A percentile compares a stretch with the other conserved stretches of the same genome.
Evolutionary conservation across 176 grass and related monocot species (phyloP).

Genomic region (Phoenix dactylifera): DNA sequence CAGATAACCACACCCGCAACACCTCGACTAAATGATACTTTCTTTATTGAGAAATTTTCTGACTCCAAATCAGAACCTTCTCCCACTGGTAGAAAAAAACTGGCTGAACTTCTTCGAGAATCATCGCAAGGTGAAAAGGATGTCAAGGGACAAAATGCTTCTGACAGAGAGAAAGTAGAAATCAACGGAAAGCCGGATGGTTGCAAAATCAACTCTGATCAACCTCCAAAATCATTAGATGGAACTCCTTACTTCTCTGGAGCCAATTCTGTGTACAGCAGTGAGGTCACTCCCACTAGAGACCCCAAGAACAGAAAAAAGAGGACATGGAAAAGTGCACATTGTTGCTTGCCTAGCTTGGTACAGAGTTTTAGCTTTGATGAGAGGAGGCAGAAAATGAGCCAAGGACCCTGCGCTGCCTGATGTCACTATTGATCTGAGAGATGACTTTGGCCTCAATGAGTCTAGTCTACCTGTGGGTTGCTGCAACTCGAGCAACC

Average conservation of each 20-base stretch:
- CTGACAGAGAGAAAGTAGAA: conserved; percentile 8
- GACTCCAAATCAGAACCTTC: conserved; percentile 61
- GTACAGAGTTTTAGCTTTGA: conserved; percentile 42
- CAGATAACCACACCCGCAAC: conserved; percentile 36
- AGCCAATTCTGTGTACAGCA: conserved; percentile 31
- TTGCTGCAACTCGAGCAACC: no score
- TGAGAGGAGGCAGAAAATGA: conserved; percentile 46
- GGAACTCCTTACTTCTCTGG: conserved; percentile 25
- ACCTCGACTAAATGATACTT: conserved; percentile 18
- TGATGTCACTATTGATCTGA: conserved; percentile 8
- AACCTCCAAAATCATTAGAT: conserved; percentile 1
- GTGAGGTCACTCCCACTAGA: conserved; percentile 4
- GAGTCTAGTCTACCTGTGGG: no score
- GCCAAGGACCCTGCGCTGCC: conserved; percentile 37
- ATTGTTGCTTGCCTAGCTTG: conserved; percentile 65
- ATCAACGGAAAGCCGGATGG: conserved; percentile 1
- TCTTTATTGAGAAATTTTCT: conserved; percentile 19
- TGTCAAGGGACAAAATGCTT: background rate
- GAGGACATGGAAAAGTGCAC: conserved; percentile 34
- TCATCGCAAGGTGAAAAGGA: conserved; percentile 14
- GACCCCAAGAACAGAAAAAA: conserved; percentile 41
- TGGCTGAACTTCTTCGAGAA: conserved; percentile 64
- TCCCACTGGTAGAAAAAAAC: conserved; percentile 60
- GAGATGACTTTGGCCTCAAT: no score
- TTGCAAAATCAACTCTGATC: conserved; percentile 13